Base-by-base conservation (phyloP, 345 rosid genomes). In the Rhodamnia argentea region DNA sequence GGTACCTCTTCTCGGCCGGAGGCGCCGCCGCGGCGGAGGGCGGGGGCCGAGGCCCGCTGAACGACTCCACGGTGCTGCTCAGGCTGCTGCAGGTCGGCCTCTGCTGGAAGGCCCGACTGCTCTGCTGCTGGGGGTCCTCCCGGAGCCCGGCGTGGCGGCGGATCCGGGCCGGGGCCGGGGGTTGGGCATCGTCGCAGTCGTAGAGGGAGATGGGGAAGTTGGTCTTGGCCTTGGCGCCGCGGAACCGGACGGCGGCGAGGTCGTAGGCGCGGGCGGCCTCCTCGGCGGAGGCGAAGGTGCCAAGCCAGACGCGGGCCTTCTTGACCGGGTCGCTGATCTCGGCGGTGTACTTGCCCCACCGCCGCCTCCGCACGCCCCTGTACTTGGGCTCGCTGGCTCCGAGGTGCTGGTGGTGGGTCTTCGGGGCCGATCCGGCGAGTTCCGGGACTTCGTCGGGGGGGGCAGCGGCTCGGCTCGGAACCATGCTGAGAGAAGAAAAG, bases 21-120 rank as follows among this genome's bases (percentile, higher is more conserved):
- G 78, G 47, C 4, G 91, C 85, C 4, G 75, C 60, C 51, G 82
- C 89, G 56, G 90, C 82, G 32, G 83, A 52, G 37, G 83, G 40
- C 13, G 87, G 83, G 42, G 92, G 94, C 62, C 99, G 90, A 1
- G 98, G 97, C 18, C 98, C 98, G 83, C 98, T 96, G 83, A 92
- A 96, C 6, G 99, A 95, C 89, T 97, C 97, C 13, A 97, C 98
- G 52, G 99, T 97, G 91, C 98, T 95, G 91, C 99, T 97, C 97
- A 95, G 91, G 88, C 96, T 91, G 91, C 98, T 96, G 74, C 93
- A 91, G 52, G 98, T 91, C 52, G 99, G 98, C 37, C 98, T 89
- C 87, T 89, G 93, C 9, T 91, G 96, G 83, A 88, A 87, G 40
- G 85, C 78, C 54, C 82, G 89, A 27, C 83, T 84, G 23, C 93